Conservation (phyloP, 345 rosid genomes). For the Eucalyptus globulus region DNA sequence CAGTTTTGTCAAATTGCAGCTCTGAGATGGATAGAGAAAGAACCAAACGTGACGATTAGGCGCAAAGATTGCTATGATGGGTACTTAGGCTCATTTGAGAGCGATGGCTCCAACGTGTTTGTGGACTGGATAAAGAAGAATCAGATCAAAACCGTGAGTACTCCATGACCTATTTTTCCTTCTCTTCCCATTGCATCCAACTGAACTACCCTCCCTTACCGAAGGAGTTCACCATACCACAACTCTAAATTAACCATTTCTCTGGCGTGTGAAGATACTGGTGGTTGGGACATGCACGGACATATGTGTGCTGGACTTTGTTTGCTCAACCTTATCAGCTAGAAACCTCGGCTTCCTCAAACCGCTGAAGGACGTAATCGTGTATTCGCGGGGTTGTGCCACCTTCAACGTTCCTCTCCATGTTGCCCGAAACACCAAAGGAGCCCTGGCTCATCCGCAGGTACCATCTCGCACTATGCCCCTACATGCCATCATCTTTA, state of each 20-base stretch:
- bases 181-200: background rate
- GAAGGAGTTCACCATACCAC: background rate
- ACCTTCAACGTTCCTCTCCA: slow-evolving; percentile 40
- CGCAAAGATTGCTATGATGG: slow-evolving; percentile 47
- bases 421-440: slow-evolving; percentile 19
- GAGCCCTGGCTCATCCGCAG: slow-evolving; percentile 43
- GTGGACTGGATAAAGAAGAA: slow-evolving; percentile 30
- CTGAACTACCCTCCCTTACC: background rate
- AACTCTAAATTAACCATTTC: background rate
- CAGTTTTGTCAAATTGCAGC: background rate
- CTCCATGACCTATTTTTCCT: background rate
- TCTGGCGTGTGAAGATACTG: slow-evolving; percentile 19
- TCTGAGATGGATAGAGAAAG: slow-evolving; percentile 30
- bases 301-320: slow-evolving; percentile 54
- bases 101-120: slow-evolving; percentile 38
- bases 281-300: slow-evolving; percentile 58
- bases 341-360: slow-evolving; percentile 32
- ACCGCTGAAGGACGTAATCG: slow-evolving; percentile 37
- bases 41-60: slow-evolving; percentile 25
- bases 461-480: slow-evolving; percentile 1
- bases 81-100: slow-evolving; percentile 35
- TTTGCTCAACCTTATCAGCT: slow-evolving; percentile 38
- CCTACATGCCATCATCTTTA: background rate
- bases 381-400: slow-evolving; percentile 46
- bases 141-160: slow-evolving; percentile 27